A percentile compares a stretch with the other conserved stretches of the same genome.
phyloP scores from a whole-genome alignment of 257 asterid species.

The Echites panduratus region DNA sequence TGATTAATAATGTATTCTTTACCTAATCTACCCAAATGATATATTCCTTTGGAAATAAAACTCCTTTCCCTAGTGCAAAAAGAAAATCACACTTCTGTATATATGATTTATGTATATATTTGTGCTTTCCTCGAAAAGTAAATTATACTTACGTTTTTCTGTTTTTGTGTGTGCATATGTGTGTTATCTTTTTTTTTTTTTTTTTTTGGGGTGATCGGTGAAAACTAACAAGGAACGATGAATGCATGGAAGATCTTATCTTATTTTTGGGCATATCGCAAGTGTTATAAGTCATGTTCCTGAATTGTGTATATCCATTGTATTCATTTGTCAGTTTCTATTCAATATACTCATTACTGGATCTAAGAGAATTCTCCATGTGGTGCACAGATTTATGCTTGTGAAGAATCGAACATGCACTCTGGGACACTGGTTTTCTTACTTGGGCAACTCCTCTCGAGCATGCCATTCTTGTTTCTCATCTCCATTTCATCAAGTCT shows the following conservation, averaged over 20 bases:
- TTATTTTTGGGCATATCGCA: not conserved
- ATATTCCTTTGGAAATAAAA: not conserved
- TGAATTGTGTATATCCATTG: not conserved
- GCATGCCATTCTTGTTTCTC: conserved; percentile 88
- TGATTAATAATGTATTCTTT: not conserved
- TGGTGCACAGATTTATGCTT: conserved; percentile 51
- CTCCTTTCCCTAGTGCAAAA: not conserved
- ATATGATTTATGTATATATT: not conserved
- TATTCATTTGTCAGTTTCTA: not conserved
- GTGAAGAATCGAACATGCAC: conserved; percentile 86
- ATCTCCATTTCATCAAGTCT: conserved; percentile 87
- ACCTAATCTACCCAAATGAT: not conserved
- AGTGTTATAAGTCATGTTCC: not conserved
- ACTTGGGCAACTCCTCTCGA: conserved; percentile 77
- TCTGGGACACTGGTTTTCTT: conserved; percentile 82
- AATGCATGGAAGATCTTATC: not conserved
- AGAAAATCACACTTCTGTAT: not conserved
- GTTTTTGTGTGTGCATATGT: not conserved
- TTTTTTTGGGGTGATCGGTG: not conserved
- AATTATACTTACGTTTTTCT: not conserved
- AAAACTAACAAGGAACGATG: not conserved
- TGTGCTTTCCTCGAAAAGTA: not conserved
- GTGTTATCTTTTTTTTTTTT: no score
- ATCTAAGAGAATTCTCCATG: not conserved
- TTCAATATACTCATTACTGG: not conserved